Evolutionary conservation across 1,284 basidiomycete genomes (phyloP).

Genomic region (Ustilago nuda): DNA sequence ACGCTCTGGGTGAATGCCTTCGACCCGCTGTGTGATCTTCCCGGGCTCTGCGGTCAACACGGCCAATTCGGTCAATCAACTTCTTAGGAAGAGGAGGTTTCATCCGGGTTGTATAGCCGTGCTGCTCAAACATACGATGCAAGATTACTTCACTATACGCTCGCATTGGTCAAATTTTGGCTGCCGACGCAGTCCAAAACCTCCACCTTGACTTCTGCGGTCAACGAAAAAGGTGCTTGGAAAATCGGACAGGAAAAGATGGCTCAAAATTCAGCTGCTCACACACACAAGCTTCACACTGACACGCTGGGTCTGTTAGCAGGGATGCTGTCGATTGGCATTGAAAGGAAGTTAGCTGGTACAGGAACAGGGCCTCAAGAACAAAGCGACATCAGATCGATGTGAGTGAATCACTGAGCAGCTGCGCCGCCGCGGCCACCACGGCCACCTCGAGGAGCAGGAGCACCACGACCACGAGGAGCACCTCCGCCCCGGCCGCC

Average conservation of each 20-base stretch:
- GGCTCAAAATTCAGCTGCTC: neutral
- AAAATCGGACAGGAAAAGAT: neutral
- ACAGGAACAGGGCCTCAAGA: neutral
- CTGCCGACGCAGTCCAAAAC: neutral
- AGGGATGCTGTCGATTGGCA: neutral
- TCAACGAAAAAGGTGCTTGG: neutral
- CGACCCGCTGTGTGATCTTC: neutral
- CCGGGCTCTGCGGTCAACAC: neutral
- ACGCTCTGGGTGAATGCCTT: neutral
- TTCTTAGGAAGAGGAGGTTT: neutral
- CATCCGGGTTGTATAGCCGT: conserved; percentile 8
- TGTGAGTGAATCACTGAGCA: conserved; percentile 8
- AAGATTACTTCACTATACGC: conserved; percentile 6
- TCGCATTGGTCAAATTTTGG: neutral
- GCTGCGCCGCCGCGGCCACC: conserved; percentile 31
- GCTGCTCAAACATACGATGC: neutral
- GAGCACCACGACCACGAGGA: conserved; percentile 17
- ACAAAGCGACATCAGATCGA: neutral
- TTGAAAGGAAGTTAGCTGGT: neutral
- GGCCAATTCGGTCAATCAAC: neutral
- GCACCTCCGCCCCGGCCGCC: conserved; percentile 35
- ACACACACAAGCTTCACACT: neutral
- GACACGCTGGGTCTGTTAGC: neutral
- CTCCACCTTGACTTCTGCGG: conserved; percentile 1
- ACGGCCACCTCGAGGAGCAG: conserved; percentile 12